These are phyloP conservation scores for Cyclotella choctawhatcheeana DNA, from an alignment of 108 stramenopile species.

Conservation along the genomic window DNA sequence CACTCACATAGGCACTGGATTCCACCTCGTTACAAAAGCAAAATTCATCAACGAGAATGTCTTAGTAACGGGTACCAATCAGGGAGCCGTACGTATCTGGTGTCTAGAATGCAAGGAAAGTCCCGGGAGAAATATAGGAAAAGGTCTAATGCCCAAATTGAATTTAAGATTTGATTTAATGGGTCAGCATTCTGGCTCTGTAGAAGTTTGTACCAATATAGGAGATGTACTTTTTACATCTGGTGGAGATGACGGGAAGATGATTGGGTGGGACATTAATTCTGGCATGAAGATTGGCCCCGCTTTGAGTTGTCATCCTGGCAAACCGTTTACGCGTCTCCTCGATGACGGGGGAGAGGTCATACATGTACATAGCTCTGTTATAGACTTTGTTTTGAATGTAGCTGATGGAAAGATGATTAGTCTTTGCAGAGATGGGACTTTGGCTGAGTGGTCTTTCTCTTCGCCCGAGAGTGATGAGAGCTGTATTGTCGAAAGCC, in stretches of 20 bases:
- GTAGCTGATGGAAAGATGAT: constrained; percentile 25
- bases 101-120: constrained; percentile 11
- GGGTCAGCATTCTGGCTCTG: constrained; percentile 29
- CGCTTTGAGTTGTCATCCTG: constrained; percentile 31
- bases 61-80: constrained; percentile 40
- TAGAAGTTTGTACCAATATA: constrained; percentile 30
- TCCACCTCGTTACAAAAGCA: constrained; percentile 32
- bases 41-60: constrained; percentile 30
- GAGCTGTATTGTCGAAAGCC: too few relatives aligned
- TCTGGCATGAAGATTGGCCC: constrained; percentile 32
- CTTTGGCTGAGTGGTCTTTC: constrained; percentile 20
- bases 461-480: background rate
- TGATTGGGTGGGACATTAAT: constrained; percentile 39
- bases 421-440: constrained; percentile 44
- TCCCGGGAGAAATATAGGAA: constrained; percentile 7
- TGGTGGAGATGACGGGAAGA: constrained; percentile 42
- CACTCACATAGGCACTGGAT: constrained; percentile 24
- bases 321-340: constrained; percentile 12
- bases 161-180: constrained; percentile 27
- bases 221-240: constrained; percentile 46
- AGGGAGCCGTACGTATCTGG: constrained; percentile 41
- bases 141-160: constrained; percentile 24
- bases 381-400: constrained; percentile 35
- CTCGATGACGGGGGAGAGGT: background rate
- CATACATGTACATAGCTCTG: constrained; percentile 25